A percentile compares a stretch with the other conserved stretches of the same genome.
Conservation (phyloP, 1,139 yeast genomes). For the Arxiozyma telluris region DNA sequence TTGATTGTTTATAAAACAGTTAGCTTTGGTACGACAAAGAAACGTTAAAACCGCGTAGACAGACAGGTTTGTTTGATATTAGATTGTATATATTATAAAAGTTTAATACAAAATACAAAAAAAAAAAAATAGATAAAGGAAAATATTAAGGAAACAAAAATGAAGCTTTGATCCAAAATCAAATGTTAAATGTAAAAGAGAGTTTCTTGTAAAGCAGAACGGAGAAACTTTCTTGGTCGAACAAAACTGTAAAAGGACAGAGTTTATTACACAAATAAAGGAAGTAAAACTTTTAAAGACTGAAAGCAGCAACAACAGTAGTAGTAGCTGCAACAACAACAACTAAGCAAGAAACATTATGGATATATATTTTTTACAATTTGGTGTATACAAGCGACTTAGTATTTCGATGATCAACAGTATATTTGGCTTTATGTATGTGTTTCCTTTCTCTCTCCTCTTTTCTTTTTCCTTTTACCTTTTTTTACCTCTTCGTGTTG, state of each 20-base stretch:
- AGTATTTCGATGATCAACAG: neutral
- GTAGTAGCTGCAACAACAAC: neutral
- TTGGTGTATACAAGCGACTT: neutral
- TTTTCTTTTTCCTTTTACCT: neutral
- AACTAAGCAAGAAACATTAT: neutral
- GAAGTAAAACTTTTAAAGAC: too few relatives aligned
- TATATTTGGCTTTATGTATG: neutral
- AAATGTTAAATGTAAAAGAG: neutral
- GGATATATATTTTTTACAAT: neutral
- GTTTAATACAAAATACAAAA: neutral
- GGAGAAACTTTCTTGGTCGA: neutral
- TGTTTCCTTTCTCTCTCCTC: neutral
- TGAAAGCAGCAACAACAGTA: too few relatives aligned
- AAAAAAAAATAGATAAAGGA: too few relatives aligned
- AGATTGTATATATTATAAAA: too few relatives aligned
- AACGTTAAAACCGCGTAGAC: neutral
- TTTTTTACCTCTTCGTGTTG: neutral
- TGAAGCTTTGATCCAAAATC: neutral
- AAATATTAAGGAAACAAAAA: too few relatives aligned
- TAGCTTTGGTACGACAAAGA: neutral
- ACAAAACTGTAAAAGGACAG: neutral
- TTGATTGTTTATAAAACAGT: neutral
- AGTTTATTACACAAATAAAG: neutral
- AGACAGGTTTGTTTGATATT: neutral
- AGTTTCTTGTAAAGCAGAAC: neutral